These are phyloP conservation scores for Blastobotrys persicus DNA, from an alignment of 1,139 yeast genomes.

Conservation along the genomic window DNA sequence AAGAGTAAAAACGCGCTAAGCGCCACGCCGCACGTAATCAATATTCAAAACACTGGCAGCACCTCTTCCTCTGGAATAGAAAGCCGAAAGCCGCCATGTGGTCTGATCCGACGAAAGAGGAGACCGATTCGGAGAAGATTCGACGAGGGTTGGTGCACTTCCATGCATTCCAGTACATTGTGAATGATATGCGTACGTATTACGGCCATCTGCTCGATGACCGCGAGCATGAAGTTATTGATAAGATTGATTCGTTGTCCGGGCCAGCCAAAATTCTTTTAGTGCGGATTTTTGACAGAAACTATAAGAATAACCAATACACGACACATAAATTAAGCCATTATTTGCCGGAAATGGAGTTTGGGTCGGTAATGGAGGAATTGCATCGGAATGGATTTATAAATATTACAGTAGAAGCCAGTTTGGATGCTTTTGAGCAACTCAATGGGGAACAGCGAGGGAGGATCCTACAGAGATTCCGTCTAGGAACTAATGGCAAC, in stretches of 20 bases:
- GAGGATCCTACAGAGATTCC: background rate
- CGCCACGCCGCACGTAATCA: too few relatives aligned
- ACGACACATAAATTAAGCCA: slow-evolving; percentile 10
- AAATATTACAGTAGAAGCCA: slow-evolving; percentile 10
- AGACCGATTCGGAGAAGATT: background rate
- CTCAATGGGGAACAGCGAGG: slow-evolving; percentile 12
- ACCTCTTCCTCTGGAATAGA: too few relatives aligned
- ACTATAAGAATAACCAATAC: slow-evolving; percentile 13
- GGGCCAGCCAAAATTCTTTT: slow-evolving; percentile 14
- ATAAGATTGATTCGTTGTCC: slow-evolving; percentile 7
- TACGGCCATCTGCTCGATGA: slow-evolving; percentile 12
- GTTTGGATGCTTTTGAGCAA: slow-evolving; percentile 11
- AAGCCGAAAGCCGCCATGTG: background rate
- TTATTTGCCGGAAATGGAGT: slow-evolving; percentile 11
- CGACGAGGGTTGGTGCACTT: slow-evolving; percentile 5
- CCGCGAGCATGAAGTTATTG: slow-evolving; percentile 5
- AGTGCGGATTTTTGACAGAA: slow-evolving; percentile 18
- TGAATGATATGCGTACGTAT: slow-evolving; percentile 4
- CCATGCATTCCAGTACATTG: slow-evolving; percentile 14
- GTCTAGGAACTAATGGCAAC: background rate
- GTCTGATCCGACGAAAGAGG: background rate
- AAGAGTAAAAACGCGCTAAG: too few relatives aligned
- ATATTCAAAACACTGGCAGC: too few relatives aligned
- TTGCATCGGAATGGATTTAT: slow-evolving; percentile 8
- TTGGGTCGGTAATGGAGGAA: slow-evolving; percentile 8